Evolutionary conservation across 225 moss, liverwort and hornwort genomes (phyloP).

Genomic region (Ulota crispa): DNA sequence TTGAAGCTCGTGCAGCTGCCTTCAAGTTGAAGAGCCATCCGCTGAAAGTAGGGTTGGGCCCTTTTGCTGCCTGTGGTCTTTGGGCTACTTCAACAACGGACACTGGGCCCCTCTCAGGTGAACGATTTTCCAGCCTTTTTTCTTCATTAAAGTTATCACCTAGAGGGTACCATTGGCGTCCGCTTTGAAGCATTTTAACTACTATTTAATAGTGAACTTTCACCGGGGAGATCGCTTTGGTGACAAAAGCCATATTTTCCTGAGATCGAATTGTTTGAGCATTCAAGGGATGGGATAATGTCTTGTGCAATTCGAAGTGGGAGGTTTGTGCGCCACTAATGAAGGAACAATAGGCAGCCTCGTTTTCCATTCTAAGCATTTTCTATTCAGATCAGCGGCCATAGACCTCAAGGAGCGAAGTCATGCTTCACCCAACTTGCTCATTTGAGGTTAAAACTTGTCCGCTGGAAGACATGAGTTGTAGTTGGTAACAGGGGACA

Average conservation of each 20-base stretch:
- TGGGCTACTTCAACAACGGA: conserved; percentile 26
- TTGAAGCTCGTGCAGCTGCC: conserved; percentile 33
- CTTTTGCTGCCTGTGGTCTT: conserved; percentile 33
- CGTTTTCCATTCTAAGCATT: neutral
- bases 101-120: conserved; percentile 31
- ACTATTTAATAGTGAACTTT: neutral
- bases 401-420: neutral
- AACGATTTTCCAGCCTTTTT: neutral
- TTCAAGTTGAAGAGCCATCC: conserved; percentile 22
- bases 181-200: neutral
- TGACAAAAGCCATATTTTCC: neutral
- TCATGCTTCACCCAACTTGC: neutral
- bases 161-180: neutral
- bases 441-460: neutral
- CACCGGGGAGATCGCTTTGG: neutral
- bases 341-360: neutral
- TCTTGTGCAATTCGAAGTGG: neutral
- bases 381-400: neutral
- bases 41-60: neutral
- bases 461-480: neutral
- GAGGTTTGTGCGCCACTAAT: neutral
- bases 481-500: neutral
- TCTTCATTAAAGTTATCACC: neutral
- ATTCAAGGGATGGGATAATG: neutral
- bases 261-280: neutral